A percentile compares a stretch with the other conserved stretches of the same genome.
These are phyloP conservation scores for Trichodelitschia bisporula DNA, from an alignment of 495 filamentous ascomycete species.

Conservation along the genomic window DNA sequence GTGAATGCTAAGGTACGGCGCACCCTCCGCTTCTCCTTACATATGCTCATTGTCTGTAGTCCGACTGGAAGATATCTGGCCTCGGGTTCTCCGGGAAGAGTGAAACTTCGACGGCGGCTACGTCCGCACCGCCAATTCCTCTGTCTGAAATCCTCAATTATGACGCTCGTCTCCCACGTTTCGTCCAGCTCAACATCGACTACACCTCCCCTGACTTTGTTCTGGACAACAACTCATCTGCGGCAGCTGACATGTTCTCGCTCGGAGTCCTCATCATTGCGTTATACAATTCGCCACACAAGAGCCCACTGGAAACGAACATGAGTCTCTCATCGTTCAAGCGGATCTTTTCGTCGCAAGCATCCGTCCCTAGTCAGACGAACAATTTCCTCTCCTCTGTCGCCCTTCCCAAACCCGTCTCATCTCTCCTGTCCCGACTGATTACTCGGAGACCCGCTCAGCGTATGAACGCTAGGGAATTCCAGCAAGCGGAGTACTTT, in stretches of 20 bases:
- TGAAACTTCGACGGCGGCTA: constrained; percentile 38
- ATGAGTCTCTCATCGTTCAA: constrained; percentile 60
- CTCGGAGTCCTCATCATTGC: constrained; percentile 71
- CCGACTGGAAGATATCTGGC: constrained; percentile 94
- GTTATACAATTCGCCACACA: constrained; percentile 80
- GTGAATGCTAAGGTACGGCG: constrained; percentile 63
- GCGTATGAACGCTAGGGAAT: constrained; percentile 69
- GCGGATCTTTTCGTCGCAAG: constrained; percentile 48
- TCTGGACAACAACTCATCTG: constrained; percentile 58
- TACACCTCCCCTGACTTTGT: constrained; percentile 87
- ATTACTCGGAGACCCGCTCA: constrained; percentile 71
- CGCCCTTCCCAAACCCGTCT: constrained; percentile 56
- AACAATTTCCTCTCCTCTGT: constrained; percentile 70
- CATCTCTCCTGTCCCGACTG: constrained; percentile 50
- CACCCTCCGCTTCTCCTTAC: constrained; percentile 4
- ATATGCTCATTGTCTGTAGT: constrained; percentile 22
- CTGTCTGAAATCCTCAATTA: constrained; percentile 64
- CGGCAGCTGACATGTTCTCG: constrained; percentile 74
- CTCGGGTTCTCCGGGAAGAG: constrained; percentile 69
- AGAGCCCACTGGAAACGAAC: constrained; percentile 59
- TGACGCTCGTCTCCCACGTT: constrained; percentile 58
- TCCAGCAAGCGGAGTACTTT: constrained; percentile 84
- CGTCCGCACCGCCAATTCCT: constrained; percentile 46
- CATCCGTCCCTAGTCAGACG: constrained; percentile 43
- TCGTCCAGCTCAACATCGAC: constrained; percentile 75